Evolutionary conservation across 257 asterid species (phyloP), one percentile per base, ranked within the genome.

Genomic region (Plantago elongata): DNA sequence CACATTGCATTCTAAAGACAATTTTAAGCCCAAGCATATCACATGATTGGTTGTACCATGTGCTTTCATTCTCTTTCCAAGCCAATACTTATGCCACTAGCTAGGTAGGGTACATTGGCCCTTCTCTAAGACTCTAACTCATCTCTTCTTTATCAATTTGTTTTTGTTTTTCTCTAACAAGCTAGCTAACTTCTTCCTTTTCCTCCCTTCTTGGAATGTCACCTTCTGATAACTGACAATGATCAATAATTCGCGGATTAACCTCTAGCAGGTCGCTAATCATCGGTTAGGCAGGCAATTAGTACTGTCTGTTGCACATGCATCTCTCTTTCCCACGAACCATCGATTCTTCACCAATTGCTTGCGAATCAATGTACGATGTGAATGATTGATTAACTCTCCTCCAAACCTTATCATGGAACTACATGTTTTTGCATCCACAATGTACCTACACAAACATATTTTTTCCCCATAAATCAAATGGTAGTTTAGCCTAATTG

Each of bases 41-140:
- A 64, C 75, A 70, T 50, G 65, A 70, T 58, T 50, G 59, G 50
- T 13, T 18, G 6, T 59, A 49, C 5, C 65, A 57, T 45, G 45
- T 63, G 57, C 52, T 37, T 57, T 12, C 44, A 16, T 30, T 27
- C 48, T 55, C 49, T 27, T 45, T 9, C 38, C 47, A n/a, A 27
- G 15, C 22, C 30, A 11, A 16, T 17, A 16, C 22, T 60, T 9
- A 30, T 60, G 16, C 34, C 54, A 40, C 14, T 57, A 0, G 29
- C 14, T 57, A 0, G 29, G 7, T 54, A 27, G 29, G 42, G 40
- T 58, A n/a, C 12, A 37, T 10, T 30, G 34, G 62, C 27, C 40
- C 7, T 13, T 58, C 27, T 14, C 11, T 58, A 13, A 9, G 9
- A 42, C 27, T 14, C 11, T 58, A 13, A 9, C 30, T 57, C 37